Evolutionary conservation across 345 rosid species (phyloP).

Genomic region (Mercurialis annua): DNA sequence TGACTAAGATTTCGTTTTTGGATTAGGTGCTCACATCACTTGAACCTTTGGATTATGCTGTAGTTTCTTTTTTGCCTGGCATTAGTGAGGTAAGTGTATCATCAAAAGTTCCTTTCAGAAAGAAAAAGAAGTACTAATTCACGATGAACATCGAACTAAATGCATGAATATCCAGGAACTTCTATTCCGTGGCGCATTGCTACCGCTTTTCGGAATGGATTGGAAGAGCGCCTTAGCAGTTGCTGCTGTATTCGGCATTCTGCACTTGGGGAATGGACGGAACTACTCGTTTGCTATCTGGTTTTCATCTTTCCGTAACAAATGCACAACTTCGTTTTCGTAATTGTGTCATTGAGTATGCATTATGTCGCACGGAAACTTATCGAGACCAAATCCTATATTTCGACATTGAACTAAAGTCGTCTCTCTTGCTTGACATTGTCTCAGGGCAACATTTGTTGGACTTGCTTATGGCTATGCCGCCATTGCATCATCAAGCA

Average conservation of each 20-base stretch:
- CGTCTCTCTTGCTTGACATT: background rate
- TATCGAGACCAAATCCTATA: too few relatives aligned
- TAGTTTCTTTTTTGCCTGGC: constrained; percentile 79
- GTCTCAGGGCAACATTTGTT: constrained; percentile 78
- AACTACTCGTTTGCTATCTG: constrained; percentile 84
- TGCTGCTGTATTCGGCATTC: constrained; percentile 63
- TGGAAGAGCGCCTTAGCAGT: constrained; percentile 54
- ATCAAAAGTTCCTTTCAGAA: background rate
- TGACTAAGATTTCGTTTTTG: background rate
- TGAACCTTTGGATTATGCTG: constrained; percentile 68
- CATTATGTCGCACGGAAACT: too few relatives aligned
- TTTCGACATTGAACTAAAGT: too few relatives aligned
- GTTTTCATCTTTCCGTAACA: constrained; percentile 36
- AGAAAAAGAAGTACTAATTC: background rate
- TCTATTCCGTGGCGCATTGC: constrained; percentile 70
- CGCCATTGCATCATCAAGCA: constrained; percentile 53
- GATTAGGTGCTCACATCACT: constrained; percentile 80
- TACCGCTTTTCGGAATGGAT: constrained; percentile 67
- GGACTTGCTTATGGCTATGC: constrained; percentile 73
- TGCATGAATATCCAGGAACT: constrained; percentile 53
- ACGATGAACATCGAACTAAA: background rate
- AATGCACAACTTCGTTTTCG: background rate
- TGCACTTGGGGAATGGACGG: constrained; percentile 79
- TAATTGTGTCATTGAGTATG: too few relatives aligned
- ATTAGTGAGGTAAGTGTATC: constrained; percentile 60